Base-by-base conservation (phyloP, 495 filamentous ascomycete species). In the Glutinoglossum americanum region DNA sequence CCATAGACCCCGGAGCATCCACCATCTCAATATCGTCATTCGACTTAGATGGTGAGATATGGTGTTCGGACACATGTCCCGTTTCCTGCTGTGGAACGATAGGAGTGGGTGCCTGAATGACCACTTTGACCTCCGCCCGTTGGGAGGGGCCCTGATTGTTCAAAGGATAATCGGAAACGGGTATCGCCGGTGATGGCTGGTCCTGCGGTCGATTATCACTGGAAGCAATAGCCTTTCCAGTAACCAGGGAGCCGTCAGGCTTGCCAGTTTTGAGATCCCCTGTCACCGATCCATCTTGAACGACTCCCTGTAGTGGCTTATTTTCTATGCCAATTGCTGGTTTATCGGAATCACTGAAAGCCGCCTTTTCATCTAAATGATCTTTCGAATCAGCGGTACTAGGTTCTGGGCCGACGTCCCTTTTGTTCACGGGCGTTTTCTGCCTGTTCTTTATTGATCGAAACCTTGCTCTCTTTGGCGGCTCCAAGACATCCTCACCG, bases 1-100 rank as follows among this genome's bases (percentile, higher is more conserved):
- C 53, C 51, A 62, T 21, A 27, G 61, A 47, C 27, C 61, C 57
- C 59, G 75, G 69, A 19, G 72, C 74, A 66, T 83, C 81, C 0
- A 71, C 70, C 79, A 84, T 84, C 47, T 77, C 71, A 44, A 81
- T 71, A 64, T 87, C 83, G 21, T 73, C 73, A 60, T 83, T 79
- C 28, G 64, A 70, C 57, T 68, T 62, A 37, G 66, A 64, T 60
- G 77, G 69, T 33, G 33, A 28, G 54, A 3, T 21, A 11, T 30
- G 41, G 17, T 55, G 51, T 39, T 45, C 35, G 33, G 55, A 33
- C n/a, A n/a, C 8, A n/a, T 57, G 55, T 49, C 48, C 55, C 21
- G 19, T 49, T 19, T 56, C 33, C 60, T 61, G 54, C 49, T 53
- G 49, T 28, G 47, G 3, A 26, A 59, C 39, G 5, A 59, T n/a